phyloP scores from a whole-genome alignment of 2,329 filamentous ascomycete genomes.

The Scedosporium minutisporum region DNA sequence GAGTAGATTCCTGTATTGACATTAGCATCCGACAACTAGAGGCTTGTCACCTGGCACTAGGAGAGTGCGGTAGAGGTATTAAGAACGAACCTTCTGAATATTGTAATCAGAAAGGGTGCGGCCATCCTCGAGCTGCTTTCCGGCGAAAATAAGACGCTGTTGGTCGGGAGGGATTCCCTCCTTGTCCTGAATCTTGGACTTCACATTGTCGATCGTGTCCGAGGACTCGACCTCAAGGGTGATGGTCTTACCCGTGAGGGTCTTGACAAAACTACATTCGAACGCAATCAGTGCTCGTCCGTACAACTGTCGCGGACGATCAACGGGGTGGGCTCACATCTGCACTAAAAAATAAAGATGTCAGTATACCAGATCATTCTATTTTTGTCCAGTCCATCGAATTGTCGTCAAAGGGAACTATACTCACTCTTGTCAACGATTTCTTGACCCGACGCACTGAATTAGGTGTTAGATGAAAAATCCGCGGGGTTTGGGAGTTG shows the following conservation, averaged over 20 bases:
- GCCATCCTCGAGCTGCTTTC: slow-evolving; percentile 98
- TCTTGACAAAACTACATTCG: slow-evolving; percentile 87
- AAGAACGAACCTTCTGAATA: slow-evolving; percentile 81
- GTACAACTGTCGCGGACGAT: slow-evolving; percentile 13
- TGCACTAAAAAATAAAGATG: slow-evolving; percentile 53
- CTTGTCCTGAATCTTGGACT: slow-evolving; percentile 99
- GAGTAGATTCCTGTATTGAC: slow-evolving; percentile 72
- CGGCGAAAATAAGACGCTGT: slow-evolving; percentile 97
- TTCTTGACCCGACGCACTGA: slow-evolving; percentile 27
- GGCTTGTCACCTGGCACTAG: slow-evolving; percentile 3
- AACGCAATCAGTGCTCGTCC: slow-evolving; percentile 13
- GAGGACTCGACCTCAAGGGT: slow-evolving; percentile 98
- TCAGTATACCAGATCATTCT: slow-evolving; percentile 31
- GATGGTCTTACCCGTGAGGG: slow-evolving; percentile 99
- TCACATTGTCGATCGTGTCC: slow-evolving; percentile 99
- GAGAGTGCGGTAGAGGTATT: neutral
- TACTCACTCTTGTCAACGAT: slow-evolving; percentile 52
- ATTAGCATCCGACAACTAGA: slow-evolving; percentile 19
- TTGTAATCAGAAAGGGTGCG: slow-evolving; percentile 97
- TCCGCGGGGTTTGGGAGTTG: slow-evolving; percentile 11
- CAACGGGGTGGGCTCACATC: slow-evolving; percentile 56
- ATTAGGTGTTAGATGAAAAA: slow-evolving; percentile 18
- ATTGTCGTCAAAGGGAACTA: slow-evolving; percentile 1
- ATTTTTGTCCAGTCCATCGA: neutral
- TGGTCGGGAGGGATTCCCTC: slow-evolving; percentile 97